Conservation (phyloP, 345 rosid species). For the Microthlaspi erraticum region DNA sequence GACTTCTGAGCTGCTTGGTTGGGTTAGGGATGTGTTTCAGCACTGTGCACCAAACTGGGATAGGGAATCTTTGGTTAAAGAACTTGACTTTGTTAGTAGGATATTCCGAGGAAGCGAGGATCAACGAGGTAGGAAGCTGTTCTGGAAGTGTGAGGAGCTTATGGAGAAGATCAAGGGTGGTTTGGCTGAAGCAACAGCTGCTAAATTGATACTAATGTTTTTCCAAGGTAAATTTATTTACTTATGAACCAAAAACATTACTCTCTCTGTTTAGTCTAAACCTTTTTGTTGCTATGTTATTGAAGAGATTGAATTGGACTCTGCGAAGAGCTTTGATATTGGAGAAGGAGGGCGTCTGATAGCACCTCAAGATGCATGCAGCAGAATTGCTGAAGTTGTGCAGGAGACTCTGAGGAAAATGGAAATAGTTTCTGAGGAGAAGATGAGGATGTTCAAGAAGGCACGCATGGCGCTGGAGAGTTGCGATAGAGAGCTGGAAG, state of each 20-base stretch:
- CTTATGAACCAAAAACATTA: no score
- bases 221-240: conserved; percentile 66
- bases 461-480: conserved; percentile 74
- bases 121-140: conserved; percentile 77
- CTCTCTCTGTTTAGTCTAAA: neutral
- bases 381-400: conserved; percentile 87
- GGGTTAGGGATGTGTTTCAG: conserved; percentile 97
- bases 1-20: conserved; percentile 92
- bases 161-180: conserved; percentile 85
- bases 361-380: conserved; percentile 96
- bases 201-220: conserved; percentile 71
- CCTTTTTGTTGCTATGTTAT: neutral
- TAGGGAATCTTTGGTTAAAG: conserved; percentile 76
- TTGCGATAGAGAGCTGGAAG: conserved; percentile 89
- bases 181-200: conserved; percentile 65
- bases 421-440: conserved; percentile 96
- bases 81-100: conserved; percentile 87
- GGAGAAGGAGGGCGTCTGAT: conserved; percentile 74
- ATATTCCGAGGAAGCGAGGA: conserved; percentile 90
- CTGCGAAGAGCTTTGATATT: conserved; percentile 74
- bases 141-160: conserved; percentile 89
- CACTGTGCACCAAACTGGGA: conserved; percentile 95
- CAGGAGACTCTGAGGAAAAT: conserved; percentile 89
- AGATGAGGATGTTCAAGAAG: conserved; percentile 90
- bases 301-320: conserved; percentile 78